Evolutionary conservation across 225 moss, liverwort and hornwort species (phyloP).

Genomic region (Lunularia cruciata): DNA sequence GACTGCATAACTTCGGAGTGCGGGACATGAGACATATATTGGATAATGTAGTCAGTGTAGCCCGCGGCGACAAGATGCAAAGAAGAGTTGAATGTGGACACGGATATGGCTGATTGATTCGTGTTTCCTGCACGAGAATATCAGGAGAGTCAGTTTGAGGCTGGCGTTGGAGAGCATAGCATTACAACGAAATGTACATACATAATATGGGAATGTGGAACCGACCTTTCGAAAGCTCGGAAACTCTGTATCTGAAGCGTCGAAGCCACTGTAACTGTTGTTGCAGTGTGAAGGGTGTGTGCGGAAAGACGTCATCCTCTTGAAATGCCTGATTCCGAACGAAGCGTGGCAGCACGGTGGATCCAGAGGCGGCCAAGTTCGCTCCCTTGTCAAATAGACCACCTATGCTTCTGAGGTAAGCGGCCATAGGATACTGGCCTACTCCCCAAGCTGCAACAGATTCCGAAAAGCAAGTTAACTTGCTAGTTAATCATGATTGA

Average conservation of each 20-base stretch:
- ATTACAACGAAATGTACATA: too few species aligned
- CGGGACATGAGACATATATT: neutral
- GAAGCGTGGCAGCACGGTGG: slow-evolving; percentile 22
- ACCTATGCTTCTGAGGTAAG: slow-evolving; percentile 32
- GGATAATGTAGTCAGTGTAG: neutral
- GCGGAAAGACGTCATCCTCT: slow-evolving; percentile 18
- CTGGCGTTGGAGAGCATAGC: too few species aligned
- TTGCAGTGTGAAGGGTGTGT: slow-evolving; percentile 35
- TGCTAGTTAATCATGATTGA: too few species aligned
- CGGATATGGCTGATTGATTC: neutral
- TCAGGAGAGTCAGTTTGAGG: too few species aligned
- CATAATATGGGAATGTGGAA: neutral
- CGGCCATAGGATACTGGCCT: slow-evolving; percentile 34
- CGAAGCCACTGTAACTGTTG: slow-evolving; percentile 47
- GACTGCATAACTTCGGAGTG: neutral
- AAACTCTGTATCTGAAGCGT: slow-evolving; percentile 40
- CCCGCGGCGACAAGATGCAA: slow-evolving; percentile 12
- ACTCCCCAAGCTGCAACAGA: slow-evolving; percentile 43
- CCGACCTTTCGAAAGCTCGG: neutral
- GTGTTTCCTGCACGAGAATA: neutral
- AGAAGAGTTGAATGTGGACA: slow-evolving; percentile 15
- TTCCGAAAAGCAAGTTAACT: neutral
- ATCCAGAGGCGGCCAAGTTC: slow-evolving; percentile 50
- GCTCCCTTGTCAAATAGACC: slow-evolving; percentile 34
- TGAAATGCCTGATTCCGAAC: neutral